Conservation (phyloP, 495 filamentous ascomycete genomes). For the Achaetomiella virescens region DNA sequence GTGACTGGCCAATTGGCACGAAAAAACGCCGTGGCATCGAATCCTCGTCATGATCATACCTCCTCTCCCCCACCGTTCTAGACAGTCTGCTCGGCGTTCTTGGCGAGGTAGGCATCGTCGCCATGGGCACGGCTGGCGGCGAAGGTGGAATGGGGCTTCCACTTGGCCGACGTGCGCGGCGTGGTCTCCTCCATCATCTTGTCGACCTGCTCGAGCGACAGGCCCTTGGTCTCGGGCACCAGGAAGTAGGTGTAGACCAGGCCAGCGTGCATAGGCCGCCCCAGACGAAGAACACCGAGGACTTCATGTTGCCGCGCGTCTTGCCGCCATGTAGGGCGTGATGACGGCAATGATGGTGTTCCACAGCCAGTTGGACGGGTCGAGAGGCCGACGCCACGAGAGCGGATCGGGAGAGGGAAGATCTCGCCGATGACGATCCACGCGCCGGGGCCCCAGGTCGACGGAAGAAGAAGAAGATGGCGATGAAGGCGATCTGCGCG, state of each 20-base stretch:
- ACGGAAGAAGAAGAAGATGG: conserved; percentile 79
- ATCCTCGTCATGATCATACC: too few species aligned
- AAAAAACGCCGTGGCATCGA: too few species aligned
- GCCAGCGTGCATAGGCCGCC: conserved; percentile 60
- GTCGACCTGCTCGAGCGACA: conserved; percentile 84
- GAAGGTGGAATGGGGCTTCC: conserved; percentile 66
- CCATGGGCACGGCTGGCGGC: conserved; percentile 32
- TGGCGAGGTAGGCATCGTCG: conserved; percentile 13
- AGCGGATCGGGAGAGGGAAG: conserved; percentile 78
- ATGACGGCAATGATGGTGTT: conserved; percentile 70
- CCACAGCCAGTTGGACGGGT: conserved; percentile 87
- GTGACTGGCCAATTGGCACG: too few species aligned
- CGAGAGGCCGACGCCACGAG: conserved; percentile 71
- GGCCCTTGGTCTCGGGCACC: conserved; percentile 79
- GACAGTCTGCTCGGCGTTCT: conserved; percentile 5
- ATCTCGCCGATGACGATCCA: conserved; percentile 88
- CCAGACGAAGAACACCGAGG: conserved; percentile 78
- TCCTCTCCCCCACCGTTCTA: background rate
- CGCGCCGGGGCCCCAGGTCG: conserved; percentile 70
- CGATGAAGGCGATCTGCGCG: conserved; percentile 65
- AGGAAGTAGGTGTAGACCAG: conserved; percentile 73
- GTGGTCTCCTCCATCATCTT: conserved; percentile 81
- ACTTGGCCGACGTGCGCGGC: conserved; percentile 62
- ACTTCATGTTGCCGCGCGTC: conserved; percentile 57
- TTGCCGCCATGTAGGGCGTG: conserved; percentile 69